A percentile compares a stretch with the other conserved stretches of the same genome.
phyloP scores from a whole-genome alignment of 2,329 filamentous ascomycete genomes.

The Aspergillus fumigatiaffinis region DNA sequence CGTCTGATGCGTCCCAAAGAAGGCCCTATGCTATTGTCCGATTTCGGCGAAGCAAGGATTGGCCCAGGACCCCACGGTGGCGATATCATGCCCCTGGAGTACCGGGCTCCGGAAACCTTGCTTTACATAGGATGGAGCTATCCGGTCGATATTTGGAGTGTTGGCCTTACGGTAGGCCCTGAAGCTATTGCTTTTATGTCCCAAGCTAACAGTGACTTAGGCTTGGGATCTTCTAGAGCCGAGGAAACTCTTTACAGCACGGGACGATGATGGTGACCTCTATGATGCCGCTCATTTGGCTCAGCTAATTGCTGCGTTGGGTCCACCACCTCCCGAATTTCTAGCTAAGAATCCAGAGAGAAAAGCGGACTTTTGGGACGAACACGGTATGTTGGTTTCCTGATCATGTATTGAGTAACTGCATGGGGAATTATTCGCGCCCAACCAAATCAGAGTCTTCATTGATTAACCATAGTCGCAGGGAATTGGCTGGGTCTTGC shows the following conservation, averaged over 20 bases:
- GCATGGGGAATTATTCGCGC: too few relatives aligned
- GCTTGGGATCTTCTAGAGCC: slow-evolving; percentile 47
- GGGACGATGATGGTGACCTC: slow-evolving; percentile 30
- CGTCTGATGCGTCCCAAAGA: slow-evolving; percentile 19
- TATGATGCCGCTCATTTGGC: slow-evolving; percentile 44
- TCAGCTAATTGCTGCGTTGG: slow-evolving; percentile 43
- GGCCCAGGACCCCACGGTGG: slow-evolving; percentile 21
- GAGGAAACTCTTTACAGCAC: slow-evolving; percentile 38
- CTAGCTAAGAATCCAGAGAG: slow-evolving; percentile 24
- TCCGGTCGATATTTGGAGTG: slow-evolving; percentile 32
- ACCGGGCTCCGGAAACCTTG: slow-evolving; percentile 30
- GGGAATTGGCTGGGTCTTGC: too few relatives aligned
- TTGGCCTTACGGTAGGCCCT: slow-evolving; percentile 28
- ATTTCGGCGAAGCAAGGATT: slow-evolving; percentile 30
- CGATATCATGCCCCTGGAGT: slow-evolving; percentile 27
- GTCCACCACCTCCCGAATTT: slow-evolving; percentile 36
- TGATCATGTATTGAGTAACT: too few relatives aligned
- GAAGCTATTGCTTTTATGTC: too few relatives aligned
- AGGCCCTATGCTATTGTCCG: slow-evolving; percentile 28
- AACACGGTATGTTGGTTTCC: slow-evolving; percentile 27
- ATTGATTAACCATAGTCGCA: too few relatives aligned
- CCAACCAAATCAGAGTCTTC: too few relatives aligned
- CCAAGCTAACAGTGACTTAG: too few relatives aligned
- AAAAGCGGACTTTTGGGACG: slow-evolving; percentile 34
- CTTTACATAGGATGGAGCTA: slow-evolving; percentile 28